Conservation (phyloP, 371 early-diverging fungal species). For the Apophysomyces elegans region DNA sequence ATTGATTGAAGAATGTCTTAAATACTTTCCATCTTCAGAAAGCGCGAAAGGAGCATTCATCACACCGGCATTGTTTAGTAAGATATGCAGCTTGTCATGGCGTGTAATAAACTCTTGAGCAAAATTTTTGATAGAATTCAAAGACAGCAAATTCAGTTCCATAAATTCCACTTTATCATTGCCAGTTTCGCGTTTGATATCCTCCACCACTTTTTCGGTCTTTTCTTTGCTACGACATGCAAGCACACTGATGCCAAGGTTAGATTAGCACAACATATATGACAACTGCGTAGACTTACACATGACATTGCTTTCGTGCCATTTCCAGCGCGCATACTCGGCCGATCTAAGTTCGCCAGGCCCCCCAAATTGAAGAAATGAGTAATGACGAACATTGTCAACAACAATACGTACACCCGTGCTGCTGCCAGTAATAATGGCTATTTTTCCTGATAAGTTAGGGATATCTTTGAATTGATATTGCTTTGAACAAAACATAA, state of each 20-base stretch:
- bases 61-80: conserved; percentile 74
- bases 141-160: conserved; percentile 60
- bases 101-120: conserved; percentile 9
- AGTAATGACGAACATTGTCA: too few relatives aligned
- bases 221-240: conserved; percentile 60
- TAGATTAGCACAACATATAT: not conserved
- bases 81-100: conserved; percentile 57
- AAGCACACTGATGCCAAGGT: conserved; percentile 34
- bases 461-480: conserved; percentile 55
- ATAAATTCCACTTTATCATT: conserved; percentile 57
- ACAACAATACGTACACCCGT: conserved; percentile 49
- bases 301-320: conserved; percentile 60
- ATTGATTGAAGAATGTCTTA: not conserved
- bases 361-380: too few relatives aligned
- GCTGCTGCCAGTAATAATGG: conserved; percentile 78
- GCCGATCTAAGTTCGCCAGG: conserved; percentile 48
- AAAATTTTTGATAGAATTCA: conserved; percentile 41
- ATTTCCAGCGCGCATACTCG: conserved; percentile 60
- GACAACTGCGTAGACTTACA: conserved; percentile 33
- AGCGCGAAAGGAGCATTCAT: conserved; percentile 67
- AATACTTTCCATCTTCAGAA: conserved; percentile 69
- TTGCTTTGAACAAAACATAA: conserved; percentile 16
- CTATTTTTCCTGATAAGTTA: conserved; percentile 66
- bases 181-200: conserved; percentile 57
- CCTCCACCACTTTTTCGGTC: conserved; percentile 50